Evolutionary conservation across 106 monocot species (phyloP), one percentile per base, ranked within the genome.

Genomic region (Allium fistulosum): DNA sequence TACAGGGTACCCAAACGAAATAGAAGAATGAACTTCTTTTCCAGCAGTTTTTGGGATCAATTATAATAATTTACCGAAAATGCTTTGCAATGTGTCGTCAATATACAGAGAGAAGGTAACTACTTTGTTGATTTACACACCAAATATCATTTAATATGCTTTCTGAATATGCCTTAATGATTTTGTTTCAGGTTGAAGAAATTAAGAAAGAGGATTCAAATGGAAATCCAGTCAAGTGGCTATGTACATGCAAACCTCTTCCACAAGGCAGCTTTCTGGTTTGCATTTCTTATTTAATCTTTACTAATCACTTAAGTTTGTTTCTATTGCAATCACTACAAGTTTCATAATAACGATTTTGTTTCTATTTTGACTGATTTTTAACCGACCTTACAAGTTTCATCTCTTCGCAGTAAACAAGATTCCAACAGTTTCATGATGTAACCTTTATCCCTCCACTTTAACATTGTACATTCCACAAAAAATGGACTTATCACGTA

Each of bases 1-100:
- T 37, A 5, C 59, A 92, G 87, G 92, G 85, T 27, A 85, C 87
- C 49, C 66, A 72, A 46, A 28, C 81, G 16, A 82, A 78, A 68
- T 87, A 87, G 58, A 90, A 87, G 70, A 94, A 90, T 64, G 87
- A 90, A 51, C 49, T 94, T 10, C 80, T 90, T 61, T 94, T 90
- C 53, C 63, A 79, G 52, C 71, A 90, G 49, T 90, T 22, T n/a
- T 90, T 77, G 82, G 80, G 8, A 78, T 90, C 16, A 90, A 87
- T 62, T 90, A 94, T 53, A 66, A 79, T 65, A 68, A 82, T 16
- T 72, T 90, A 16, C 82, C 94, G 27, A 84, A 69, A 56, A 83
- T 94, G 26, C 87, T 90, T 45, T 63, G 80, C 49, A 94, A 94
- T 70, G 90, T 86, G 52, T 90, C 94, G 18, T 90, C 72, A 74